Evolutionary conservation across 2,329 filamentous ascomycete genomes (phyloP).

Genomic region (Arthrobotrys conoides): DNA sequence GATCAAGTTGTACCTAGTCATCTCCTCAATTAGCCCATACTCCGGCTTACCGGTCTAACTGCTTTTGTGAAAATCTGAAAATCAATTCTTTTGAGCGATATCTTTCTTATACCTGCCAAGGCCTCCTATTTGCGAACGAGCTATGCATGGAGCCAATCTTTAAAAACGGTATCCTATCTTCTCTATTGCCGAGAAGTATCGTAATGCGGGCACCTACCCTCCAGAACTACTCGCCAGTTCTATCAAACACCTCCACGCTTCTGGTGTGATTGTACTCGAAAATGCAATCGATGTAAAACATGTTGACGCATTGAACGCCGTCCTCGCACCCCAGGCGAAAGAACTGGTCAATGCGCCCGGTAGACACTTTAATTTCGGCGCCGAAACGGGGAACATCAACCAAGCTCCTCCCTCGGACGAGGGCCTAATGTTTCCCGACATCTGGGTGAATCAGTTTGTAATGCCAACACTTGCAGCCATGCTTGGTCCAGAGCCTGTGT

Average conservation of each 20-base stretch:
- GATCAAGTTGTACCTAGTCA: background rate
- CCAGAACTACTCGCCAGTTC: background rate
- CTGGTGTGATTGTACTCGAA: slow-evolving; percentile 67
- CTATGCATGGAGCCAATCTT: background rate
- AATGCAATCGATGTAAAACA: slow-evolving; percentile 65
- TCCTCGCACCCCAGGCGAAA: slow-evolving; percentile 15
- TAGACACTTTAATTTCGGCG: slow-evolving; percentile 66
- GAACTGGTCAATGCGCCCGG: slow-evolving; percentile 61
- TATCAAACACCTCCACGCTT: slow-evolving; percentile 64
- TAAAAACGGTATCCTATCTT: background rate
- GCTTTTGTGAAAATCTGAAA: background rate
- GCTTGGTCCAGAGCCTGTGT: slow-evolving; percentile 66
- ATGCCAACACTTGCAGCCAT: slow-evolving; percentile 65
- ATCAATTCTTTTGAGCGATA: background rate
- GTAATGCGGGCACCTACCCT: background rate
- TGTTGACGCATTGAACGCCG: slow-evolving; percentile 21
- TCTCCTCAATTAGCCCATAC: background rate
- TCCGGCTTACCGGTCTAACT: background rate
- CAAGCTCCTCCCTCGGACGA: slow-evolving; percentile 67
- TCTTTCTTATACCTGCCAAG: background rate
- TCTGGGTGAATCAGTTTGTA: slow-evolving; percentile 67
- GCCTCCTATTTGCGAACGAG: background rate
- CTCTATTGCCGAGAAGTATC: background rate
- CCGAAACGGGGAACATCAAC: slow-evolving; percentile 67
- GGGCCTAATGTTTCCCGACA: slow-evolving; percentile 66